Evolutionary conservation across 2,329 filamentous ascomycete genomes (phyloP), one percentile per base, ranked within the genome.

Genomic region (Botryotinia globosa): DNA sequence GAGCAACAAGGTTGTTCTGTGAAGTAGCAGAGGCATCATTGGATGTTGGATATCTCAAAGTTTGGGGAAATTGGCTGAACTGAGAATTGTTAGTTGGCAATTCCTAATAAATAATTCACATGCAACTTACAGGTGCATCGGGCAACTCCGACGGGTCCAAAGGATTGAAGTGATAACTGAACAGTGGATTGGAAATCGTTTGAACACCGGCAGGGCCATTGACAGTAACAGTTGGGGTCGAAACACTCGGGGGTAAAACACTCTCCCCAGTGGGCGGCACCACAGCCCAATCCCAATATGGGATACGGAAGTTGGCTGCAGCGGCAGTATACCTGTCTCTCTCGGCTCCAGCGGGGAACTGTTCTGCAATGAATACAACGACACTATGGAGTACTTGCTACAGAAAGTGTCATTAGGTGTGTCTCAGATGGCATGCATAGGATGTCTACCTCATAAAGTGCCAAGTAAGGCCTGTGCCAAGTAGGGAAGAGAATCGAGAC

Each of bases 11-110:
- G 6, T 86, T 82, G 75, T 92, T 89, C 77, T 90, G 86, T n/a
- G 90, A 92, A 16, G 79, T 79, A 25, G 87, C 87, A 48, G 82
- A 78, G 0, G 81, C 75, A 63, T 80, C 80, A 65, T 81, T 79
- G 39, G 79, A 81, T 3, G 84, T 82, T 76, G 75, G 91, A 85
- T 74, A 83, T 74, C 91, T 85, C 74, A 90, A 84, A 1, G 90
- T 92, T 72, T 87, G 83, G 14, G 83, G 82, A 87, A 88, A 92
- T 39, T 81, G 77, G 74, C 87, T 86, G 75, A 90, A 88, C 88
- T 91, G 22, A 2, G 61, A 12, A 69, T 22, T n/a, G 59, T 75
- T 39, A 75, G 61, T 69, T 7, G 16, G 37, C 9, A 29, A 4
- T 22, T 44, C 51, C 34, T 14, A 7, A 4, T 34, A 9, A 14